phyloP scores from a whole-genome alignment of 1,284 basidiomycete genomes.

The Leccinum fallax region DNA sequence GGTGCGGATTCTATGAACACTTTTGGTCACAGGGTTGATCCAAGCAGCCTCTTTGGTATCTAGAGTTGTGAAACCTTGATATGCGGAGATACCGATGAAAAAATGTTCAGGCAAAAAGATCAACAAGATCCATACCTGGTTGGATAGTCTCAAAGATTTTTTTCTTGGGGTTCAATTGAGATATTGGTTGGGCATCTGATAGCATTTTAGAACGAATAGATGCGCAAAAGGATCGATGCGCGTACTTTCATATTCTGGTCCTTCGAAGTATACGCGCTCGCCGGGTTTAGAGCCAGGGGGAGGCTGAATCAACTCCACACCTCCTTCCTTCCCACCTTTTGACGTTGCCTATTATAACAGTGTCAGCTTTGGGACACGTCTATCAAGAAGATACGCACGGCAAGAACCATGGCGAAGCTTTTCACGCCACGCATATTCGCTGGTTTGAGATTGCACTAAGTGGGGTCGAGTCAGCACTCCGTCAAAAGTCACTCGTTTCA shows the following conservation, averaged over 20 bases:
- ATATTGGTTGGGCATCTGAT: constrained; percentile 68
- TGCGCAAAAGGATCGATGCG: background rate
- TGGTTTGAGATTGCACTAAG: constrained; percentile 90
- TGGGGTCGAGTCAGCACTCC: constrained; percentile 4
- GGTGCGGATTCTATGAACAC: constrained; percentile 82
- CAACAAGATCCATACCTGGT: constrained; percentile 54
- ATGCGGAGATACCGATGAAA: constrained; percentile 4
- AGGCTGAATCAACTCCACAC: constrained; percentile 90
- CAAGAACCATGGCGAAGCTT: constrained; percentile 95
- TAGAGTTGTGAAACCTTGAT: constrained; percentile 81
- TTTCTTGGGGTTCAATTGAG: constrained; percentile 94
- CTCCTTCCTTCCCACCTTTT: constrained; percentile 85
- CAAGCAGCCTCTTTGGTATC: constrained; percentile 88
- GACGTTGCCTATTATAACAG: constrained; percentile 68
- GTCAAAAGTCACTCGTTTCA: background rate
- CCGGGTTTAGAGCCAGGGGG: constrained; percentile 87
- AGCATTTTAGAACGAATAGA: constrained; percentile 1
- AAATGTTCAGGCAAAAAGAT: background rate
- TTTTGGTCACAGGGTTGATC: constrained; percentile 85
- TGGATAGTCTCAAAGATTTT: constrained; percentile 97
- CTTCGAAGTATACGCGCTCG: constrained; percentile 93
- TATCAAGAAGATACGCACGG: constrained; percentile 50
- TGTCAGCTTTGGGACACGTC: constrained; percentile 1
- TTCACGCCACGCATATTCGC: constrained; percentile 95
- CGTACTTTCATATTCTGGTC: constrained; percentile 75